Base-by-base conservation (phyloP, 2,329 filamentous ascomycete genomes). In the Alternaria sp. region DNA sequence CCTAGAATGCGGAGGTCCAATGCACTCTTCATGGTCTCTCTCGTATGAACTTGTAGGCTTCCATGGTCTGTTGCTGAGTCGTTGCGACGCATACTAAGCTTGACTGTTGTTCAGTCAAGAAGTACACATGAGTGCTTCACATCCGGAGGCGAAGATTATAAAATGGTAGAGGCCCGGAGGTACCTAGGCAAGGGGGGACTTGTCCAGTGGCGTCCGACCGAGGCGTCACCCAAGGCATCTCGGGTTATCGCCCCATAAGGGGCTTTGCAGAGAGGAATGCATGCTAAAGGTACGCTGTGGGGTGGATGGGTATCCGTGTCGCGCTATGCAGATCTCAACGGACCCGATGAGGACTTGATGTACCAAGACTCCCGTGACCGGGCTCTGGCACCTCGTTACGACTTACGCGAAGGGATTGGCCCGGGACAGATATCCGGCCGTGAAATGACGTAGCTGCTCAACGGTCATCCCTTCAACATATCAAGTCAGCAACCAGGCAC, bases 1-100 rank as follows among this genome's bases (percentile, higher is more conserved):
- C 87, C 87, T 17, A 88, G 79, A 23, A 88, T 85, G 1, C 80
- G 86, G 43, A 88, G 69, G 66, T 87, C 82, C 60, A 88, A 74
- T 17, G 17, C 44, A 21, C 59, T 40, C 13, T 44, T 25, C 12
- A 26, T 46, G 32, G 12, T 43, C 11, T 32, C 11, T 26, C 17
- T 54, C 25, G 9, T 13, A 19, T 59, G 49, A 13, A 5, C 46
- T 2, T 47, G 12, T 19, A 30, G 47, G 11, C 54, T 10, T 32
- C 45, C 61, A 59, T 55, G 44, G 21, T 65, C 55, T 47, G 49
- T 65, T 46, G 59, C 65, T 64, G 63, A 72, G 59, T 71, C 64
- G 54, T 57, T 57, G 59, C 64, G 66, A 50, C 54, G 57, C 60
- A 67, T 65, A 13, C 44, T 65, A 30, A 55, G 25, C 9, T 44